These are phyloP conservation scores for Cicer cuneatum DNA, from an alignment of 306 rosid genomes.

Conservation along the genomic window DNA sequence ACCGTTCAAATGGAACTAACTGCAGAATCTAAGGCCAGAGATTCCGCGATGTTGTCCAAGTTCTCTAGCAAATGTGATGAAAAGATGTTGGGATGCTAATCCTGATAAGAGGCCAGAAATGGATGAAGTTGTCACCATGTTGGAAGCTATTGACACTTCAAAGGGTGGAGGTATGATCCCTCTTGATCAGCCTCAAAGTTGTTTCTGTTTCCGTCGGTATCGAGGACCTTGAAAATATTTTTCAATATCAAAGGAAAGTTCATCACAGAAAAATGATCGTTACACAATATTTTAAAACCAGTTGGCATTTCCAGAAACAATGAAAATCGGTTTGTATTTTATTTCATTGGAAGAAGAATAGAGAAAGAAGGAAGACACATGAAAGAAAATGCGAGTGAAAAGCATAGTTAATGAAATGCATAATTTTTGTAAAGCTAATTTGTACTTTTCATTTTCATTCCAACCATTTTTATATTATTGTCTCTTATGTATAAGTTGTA, in stretches of 20 bases:
- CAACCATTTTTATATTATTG: constrained; percentile 47
- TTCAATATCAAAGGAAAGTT: constrained; percentile 38
- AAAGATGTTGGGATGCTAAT: constrained; percentile 99
- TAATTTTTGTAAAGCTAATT: constrained; percentile 70
- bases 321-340: constrained; percentile 56
- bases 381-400: constrained; percentile 37
- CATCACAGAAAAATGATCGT: constrained; percentile 14
- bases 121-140: constrained; percentile 90
- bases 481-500: constrained; percentile 43
- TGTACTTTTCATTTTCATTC: constrained; percentile 44
- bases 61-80: constrained; percentile 94
- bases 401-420: constrained; percentile 57
- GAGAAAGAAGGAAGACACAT: constrained; percentile 50
- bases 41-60: constrained; percentile 99
- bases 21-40: constrained; percentile 96
- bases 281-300: constrained; percentile 36
- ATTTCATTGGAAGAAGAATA: constrained; percentile 50
- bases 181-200: constrained; percentile 80
- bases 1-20: neutral
- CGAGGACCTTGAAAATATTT: constrained; percentile 81
- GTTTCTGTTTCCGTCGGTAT: constrained; percentile 81
- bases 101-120: constrained; percentile 96
- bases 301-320: too few species aligned
- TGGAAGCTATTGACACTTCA: constrained; percentile 93
- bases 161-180: constrained; percentile 99